Conservation (phyloP, 208 protist species). For the Leishmania turanica region DNA sequence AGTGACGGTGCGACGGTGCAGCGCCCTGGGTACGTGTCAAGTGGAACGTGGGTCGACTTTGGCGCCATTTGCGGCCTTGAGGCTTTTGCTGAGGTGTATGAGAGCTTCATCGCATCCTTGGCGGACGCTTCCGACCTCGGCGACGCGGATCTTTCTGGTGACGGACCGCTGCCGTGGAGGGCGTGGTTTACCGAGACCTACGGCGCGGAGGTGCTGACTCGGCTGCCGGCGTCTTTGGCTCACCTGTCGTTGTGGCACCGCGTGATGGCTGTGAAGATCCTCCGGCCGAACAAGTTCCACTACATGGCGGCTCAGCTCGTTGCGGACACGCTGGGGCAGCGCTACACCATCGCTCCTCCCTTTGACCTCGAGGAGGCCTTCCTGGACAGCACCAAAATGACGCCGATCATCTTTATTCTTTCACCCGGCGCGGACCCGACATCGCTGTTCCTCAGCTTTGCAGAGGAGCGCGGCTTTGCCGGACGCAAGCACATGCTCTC, state of each 20-base stretch:
- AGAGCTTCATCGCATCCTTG: constrained; percentile 62
- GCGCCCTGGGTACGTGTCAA: constrained; percentile 85
- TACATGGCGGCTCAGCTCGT: constrained; percentile 73
- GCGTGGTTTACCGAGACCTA: constrained; percentile 85
- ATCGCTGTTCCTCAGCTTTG: constrained; percentile 90
- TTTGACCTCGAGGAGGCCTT: constrained; percentile 89
- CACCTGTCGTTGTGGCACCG: constrained; percentile 76
- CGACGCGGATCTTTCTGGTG: not conserved
- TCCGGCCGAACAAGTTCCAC: constrained; percentile 86
- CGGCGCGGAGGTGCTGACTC: constrained; percentile 70
- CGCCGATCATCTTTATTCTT: constrained; percentile 95
- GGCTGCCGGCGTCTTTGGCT: constrained; percentile 37
- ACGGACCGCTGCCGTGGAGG: constrained; percentile 56
- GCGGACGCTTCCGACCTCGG: not conserved
- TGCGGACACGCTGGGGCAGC: constrained; percentile 66
- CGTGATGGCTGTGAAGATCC: constrained; percentile 83
- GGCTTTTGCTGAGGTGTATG: constrained; percentile 81
- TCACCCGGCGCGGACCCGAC: constrained; percentile 94
- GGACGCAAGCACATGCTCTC: constrained; percentile 90
- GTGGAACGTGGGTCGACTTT: constrained; percentile 93
- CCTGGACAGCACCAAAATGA: constrained; percentile 84
- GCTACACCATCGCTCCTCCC: constrained; percentile 79
- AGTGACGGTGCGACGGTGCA: constrained; percentile 28
- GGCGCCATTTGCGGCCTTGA: constrained; percentile 75
- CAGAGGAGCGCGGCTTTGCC: constrained; percentile 83